phyloP scores from a whole-genome alignment of 2,329 filamentous ascomycete genomes.

The Talaromyces sp. region DNA sequence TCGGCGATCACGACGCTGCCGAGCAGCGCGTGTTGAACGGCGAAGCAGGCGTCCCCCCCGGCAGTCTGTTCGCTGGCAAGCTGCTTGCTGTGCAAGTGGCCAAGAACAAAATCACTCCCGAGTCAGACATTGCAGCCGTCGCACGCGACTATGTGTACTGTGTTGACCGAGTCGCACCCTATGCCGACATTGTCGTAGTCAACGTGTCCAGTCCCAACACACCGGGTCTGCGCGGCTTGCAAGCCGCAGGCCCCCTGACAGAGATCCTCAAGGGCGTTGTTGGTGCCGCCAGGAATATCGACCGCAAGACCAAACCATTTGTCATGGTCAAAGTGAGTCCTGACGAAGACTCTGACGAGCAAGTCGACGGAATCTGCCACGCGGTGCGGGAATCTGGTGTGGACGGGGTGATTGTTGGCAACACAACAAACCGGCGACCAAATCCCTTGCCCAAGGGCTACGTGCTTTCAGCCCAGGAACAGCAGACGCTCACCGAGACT shows the following conservation, averaged over 20 bases:
- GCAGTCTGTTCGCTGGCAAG: slow-evolving; percentile 70
- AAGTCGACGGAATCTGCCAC: slow-evolving; percentile 82
- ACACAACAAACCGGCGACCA: slow-evolving; percentile 82
- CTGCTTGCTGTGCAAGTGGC: slow-evolving; percentile 87
- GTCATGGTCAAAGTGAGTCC: slow-evolving; percentile 99
- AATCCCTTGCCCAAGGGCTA: slow-evolving; percentile 64
- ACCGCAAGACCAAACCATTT: slow-evolving; percentile 66
- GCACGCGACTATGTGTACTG: slow-evolving; percentile 80
- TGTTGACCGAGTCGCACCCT: slow-evolving; percentile 73
- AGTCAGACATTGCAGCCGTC: slow-evolving; percentile 76
- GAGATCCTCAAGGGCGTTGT: slow-evolving; percentile 78
- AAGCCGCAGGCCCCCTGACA: slow-evolving; percentile 77
- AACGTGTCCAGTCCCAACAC: slow-evolving; percentile 98
- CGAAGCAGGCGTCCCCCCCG: slow-evolving; percentile 68
- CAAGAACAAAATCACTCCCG: slow-evolving; percentile 92
- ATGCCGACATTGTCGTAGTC: slow-evolving; percentile 94
- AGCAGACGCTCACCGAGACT: slow-evolving; percentile 63
- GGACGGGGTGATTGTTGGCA: slow-evolving; percentile 93
- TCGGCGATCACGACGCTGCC: slow-evolving; percentile 56
- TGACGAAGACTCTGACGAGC: slow-evolving; percentile 79
- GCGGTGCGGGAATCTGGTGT: slow-evolving; percentile 80
- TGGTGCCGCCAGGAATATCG: slow-evolving; percentile 62
- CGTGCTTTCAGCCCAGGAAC: slow-evolving; percentile 61
- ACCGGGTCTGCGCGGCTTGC: slow-evolving; percentile 79
- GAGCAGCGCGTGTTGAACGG: slow-evolving; percentile 73